Base-by-base conservation (phyloP, 2,329 filamentous ascomycete genomes). In the Hyphodiscus sp. region DNA sequence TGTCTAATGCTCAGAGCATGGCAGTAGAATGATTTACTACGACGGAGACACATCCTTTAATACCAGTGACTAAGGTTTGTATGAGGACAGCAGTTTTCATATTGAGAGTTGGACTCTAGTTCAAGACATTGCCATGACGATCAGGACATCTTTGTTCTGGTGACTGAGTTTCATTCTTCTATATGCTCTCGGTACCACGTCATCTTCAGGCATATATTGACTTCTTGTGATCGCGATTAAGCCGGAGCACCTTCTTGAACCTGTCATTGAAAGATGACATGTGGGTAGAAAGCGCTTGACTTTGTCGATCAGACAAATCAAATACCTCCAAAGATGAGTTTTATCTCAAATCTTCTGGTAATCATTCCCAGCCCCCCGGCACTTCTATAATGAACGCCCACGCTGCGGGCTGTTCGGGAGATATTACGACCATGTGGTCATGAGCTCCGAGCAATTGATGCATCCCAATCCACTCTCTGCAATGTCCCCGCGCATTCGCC, bases 271-370 rank as follows among this genome's bases (percentile, higher is more conserved):
- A 74, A 95, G 87, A 82, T 77, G 70, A 70, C 73, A 76, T 83
- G 83, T 87, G 89, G 85, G 83, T 96, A 87, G 89, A 86, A 82
- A 85, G 80, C 76, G 89, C 82, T 95, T 96, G 91, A 95, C 89
- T 96, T 89, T 88, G 88, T 68, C 64, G 67, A 63, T 68, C 65
- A 55, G 57, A 69, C 66, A 69, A 63, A 47, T 49, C 48, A 18
- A n/a, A 47, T 47, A 38, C 33, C 16, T 13, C 4, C 4, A 4
- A n/a, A 6, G 33, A 2, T 38, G 33, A 2, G 2, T 38, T 4
- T 38, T 15, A 6, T 2, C 33, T 38, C 29, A 13, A 38, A 38
- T 15, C 33, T 38, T n/a, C 11, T 6, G 16, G 33, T 10, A 15
- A 38, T 13, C 33, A 38, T 38, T 10, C 33, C 33, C 13, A n/a